A percentile compares a stretch with the other conserved stretches of the same genome.
Evolutionary conservation across 2,329 filamentous ascomycete genomes (phyloP).

Genomic region (Claviceps sp.): DNA sequence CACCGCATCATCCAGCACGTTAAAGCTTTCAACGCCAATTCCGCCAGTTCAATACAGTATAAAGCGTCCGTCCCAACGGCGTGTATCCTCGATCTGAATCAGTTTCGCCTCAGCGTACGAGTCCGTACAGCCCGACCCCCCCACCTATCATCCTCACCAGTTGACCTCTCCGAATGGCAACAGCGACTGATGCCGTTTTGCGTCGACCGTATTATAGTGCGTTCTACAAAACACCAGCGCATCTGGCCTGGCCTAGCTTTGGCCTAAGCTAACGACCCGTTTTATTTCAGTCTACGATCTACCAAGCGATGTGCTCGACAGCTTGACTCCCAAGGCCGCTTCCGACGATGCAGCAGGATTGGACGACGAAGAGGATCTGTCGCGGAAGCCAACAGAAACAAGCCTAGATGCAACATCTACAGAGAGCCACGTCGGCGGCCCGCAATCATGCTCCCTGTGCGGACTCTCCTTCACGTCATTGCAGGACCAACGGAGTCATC

Average conservation of each 20-base stretch:
- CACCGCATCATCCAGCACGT: too few relatives aligned
- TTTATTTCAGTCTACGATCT: constrained; percentile 60
- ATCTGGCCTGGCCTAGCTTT: neutral
- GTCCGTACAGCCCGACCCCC: neutral
- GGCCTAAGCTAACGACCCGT: constrained; percentile 2
- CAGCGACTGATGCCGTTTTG: constrained; percentile 27
- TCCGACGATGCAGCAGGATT: constrained; percentile 13
- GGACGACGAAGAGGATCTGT: constrained; percentile 9
- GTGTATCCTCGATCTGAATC: too few relatives aligned
- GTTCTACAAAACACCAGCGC: neutral
- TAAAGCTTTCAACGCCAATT: too few relatives aligned
- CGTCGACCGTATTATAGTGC: constrained; percentile 39
- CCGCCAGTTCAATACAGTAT: too few relatives aligned
- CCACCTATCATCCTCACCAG: neutral
- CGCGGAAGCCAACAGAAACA: constrained; percentile 12
- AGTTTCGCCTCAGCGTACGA: too few relatives aligned
- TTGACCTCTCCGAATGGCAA: constrained; percentile 7
- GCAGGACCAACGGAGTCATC: constrained; percentile 71
- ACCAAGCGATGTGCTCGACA: constrained; percentile 57
- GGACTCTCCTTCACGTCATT: constrained; percentile 56
- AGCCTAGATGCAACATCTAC: constrained; percentile 13
- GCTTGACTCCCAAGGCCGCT: constrained; percentile 38
- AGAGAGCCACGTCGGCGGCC: constrained; percentile 32
- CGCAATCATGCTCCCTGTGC: constrained; percentile 74
- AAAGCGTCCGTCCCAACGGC: too few relatives aligned